Percentiles rank a stretch among this genome's conserved stretches.
Evolutionary conservation across 2,329 filamentous ascomycete genomes (phyloP).

Genomic region (Sarocladium oryzae): DNA sequence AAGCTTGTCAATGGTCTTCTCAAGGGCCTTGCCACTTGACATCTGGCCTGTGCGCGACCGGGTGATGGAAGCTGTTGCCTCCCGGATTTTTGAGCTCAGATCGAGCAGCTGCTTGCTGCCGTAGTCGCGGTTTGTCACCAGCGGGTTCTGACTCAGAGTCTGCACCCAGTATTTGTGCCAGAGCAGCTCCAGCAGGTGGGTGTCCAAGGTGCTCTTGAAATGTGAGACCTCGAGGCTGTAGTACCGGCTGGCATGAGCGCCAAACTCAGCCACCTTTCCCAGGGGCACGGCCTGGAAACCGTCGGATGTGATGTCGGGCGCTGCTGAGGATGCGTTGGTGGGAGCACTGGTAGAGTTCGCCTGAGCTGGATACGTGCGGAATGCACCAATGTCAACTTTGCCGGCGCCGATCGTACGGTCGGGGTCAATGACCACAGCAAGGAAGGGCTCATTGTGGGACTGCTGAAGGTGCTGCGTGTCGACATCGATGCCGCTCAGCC

Average conservation of each 20-base stretch:
- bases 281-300: constrained; percentile 75
- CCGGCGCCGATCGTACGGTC: constrained; percentile 91
- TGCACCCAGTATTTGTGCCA: constrained; percentile 99
- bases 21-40: constrained; percentile 19
- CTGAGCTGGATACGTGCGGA: constrained; percentile 74
- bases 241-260: constrained; percentile 83
- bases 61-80: constrained; percentile 41
- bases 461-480: constrained; percentile 83
- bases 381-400: constrained; percentile 95
- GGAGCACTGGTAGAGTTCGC: neutral
- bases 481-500: constrained; percentile 95
- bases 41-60: constrained; percentile 19
- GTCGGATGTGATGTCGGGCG: constrained; percentile 30
- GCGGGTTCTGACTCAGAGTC: constrained; percentile 83
- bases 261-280: constrained; percentile 93
- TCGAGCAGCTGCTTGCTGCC: constrained; percentile 89
- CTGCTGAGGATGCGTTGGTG: neutral
- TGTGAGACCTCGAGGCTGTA: constrained; percentile 88
- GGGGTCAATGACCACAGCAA: constrained; percentile 93
- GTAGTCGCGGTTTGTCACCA: constrained; percentile 89
- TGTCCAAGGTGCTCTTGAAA: constrained; percentile 89
- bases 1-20: constrained; percentile 49
- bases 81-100: constrained; percentile 72
- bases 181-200: constrained; percentile 75
- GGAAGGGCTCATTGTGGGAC: constrained; percentile 79